Conservation (phyloP, 768 basidiomycete genomes). For the Boletus fagicola region DNA sequence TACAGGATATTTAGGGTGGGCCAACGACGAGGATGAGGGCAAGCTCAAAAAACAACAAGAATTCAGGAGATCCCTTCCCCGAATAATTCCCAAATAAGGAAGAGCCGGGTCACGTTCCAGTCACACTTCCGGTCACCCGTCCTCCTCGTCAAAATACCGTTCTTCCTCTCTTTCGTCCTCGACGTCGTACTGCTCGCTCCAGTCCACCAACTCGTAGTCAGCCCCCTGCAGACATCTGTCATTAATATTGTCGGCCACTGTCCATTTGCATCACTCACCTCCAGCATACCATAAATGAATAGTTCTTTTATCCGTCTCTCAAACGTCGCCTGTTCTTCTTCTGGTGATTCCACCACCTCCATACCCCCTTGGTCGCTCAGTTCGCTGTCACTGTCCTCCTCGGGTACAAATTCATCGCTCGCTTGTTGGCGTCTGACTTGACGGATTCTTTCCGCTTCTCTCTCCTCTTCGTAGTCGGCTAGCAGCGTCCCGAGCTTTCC, state of each 20-base stretch:
- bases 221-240: conserved; percentile 44
- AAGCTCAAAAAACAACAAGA: conserved; percentile 29
- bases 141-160: conserved; percentile 72
- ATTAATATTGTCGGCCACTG: not conserved
- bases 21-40: conserved; percentile 40
- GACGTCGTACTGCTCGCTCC: conserved; percentile 67
- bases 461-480: conserved; percentile 74
- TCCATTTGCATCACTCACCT: conserved; percentile 43
- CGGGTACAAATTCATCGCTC: conserved; percentile 49
- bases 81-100: conserved; percentile 17
- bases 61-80: conserved; percentile 5
- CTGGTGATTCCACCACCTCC: conserved; percentile 44
- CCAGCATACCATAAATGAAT: conserved; percentile 74
- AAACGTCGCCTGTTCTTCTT: conserved; percentile 52
- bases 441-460: conserved; percentile 63
- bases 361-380: conserved; percentile 24
- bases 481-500: conserved; percentile 69
- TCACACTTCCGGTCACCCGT: conserved; percentile 33
- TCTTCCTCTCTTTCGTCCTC: conserved; percentile 66
- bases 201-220: conserved; percentile 71
- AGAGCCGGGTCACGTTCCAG: not conserved
- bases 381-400: conserved; percentile 57
- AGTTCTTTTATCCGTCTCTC: conserved; percentile 61
- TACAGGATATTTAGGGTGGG: conserved; percentile 41
- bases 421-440: conserved; percentile 40